phyloP scores from a whole-genome alignment of 768 basidiomycete species.

The Termitomyces sp. region DNA sequence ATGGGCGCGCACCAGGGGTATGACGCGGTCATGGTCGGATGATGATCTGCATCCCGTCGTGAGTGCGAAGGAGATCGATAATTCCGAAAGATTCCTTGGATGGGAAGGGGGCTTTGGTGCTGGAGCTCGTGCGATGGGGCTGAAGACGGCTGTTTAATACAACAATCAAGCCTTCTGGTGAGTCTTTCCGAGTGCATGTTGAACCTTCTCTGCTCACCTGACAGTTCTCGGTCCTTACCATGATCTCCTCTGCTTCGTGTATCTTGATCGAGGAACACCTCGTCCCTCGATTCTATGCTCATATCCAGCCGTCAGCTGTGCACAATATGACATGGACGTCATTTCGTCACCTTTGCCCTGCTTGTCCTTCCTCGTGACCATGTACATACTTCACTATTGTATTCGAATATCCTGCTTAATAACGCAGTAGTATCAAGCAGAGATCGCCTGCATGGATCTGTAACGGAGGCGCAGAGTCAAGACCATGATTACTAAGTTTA shows the following conservation, averaged over 20 bases:
- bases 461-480: neutral
- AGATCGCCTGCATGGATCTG: neutral
- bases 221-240: neutral
- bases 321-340: neutral
- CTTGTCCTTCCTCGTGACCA: neutral
- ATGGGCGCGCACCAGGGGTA: constrained; percentile 76
- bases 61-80: constrained; percentile 27
- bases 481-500: too few species aligned
- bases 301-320: neutral
- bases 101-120: constrained; percentile 79
- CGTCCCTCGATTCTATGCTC: neutral
- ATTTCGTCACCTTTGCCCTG: neutral
- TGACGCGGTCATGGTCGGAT: constrained; percentile 44
- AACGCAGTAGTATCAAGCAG: neutral
- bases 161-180: neutral
- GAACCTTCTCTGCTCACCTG: constrained; percentile 2
- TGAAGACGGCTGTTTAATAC: constrained; percentile 24
- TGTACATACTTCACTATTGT: neutral
- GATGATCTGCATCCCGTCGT: constrained; percentile 37
- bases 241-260: neutral
- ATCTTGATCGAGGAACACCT: neutral
- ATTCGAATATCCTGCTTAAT: neutral
- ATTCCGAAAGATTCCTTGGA: constrained; percentile 62
- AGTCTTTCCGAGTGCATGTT: neutral
- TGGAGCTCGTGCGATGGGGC: constrained; percentile 78